Conservation (phyloP, 1,139 yeast genomes). For the Magnusiomyces fungicola region DNA sequence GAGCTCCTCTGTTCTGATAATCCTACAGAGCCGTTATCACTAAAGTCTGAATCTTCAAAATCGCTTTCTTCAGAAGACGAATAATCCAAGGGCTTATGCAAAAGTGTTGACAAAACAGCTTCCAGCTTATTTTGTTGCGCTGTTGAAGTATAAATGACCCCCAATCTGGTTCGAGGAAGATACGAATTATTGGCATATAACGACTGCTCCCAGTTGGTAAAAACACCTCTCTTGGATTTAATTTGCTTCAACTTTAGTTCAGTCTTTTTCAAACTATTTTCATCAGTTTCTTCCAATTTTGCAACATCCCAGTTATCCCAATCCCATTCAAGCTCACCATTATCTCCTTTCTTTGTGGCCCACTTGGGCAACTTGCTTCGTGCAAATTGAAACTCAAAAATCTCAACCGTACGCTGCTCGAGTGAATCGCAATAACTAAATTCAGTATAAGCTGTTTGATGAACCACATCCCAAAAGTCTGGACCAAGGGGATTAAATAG, state of each 20-base stretch:
- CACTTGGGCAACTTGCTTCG: background rate
- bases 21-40: no score
- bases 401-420: slow-evolving; percentile 46
- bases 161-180: slow-evolving; percentile 6
- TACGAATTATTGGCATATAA: slow-evolving; percentile 24
- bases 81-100: no score
- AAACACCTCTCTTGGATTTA: slow-evolving; percentile 17
- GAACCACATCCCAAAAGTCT: slow-evolving; percentile 33
- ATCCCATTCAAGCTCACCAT: background rate
- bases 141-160: background rate
- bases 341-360: background rate
- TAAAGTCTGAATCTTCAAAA: no score
- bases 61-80: no score
- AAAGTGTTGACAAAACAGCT: background rate
- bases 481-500: background rate
- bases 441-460: slow-evolving; percentile 30
- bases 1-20: no score
- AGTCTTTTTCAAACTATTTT: no score
- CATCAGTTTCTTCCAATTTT: background rate
- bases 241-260: background rate
- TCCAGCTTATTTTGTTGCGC: background rate
- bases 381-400: slow-evolving; percentile 59
- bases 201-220: slow-evolving; percentile 50
- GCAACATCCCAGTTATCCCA: background rate
- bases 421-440: slow-evolving; percentile 30